These are phyloP conservation scores for Acorus gramineus DNA, from an alignment of 106 monocot species.

Conservation along the genomic window DNA sequence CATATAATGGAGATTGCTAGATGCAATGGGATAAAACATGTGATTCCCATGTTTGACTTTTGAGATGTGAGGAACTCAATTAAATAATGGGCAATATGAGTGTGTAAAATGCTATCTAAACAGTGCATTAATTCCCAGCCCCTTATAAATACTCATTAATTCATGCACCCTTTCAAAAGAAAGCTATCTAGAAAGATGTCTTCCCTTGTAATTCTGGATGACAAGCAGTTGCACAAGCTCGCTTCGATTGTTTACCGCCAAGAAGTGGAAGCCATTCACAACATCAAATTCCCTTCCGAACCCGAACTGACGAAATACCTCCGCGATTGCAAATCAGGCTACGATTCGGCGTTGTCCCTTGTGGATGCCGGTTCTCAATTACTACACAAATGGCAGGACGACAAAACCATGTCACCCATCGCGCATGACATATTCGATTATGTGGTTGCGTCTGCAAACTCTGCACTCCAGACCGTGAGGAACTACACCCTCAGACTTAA, in stretches of 20 bases:
- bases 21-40: too few species aligned
- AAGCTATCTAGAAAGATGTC: too few species aligned
- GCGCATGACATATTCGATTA: not conserved
- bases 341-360: not conserved
- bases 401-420: not conserved
- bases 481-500: conserved; percentile 1
- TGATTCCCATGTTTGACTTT: too few species aligned
- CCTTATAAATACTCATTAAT: too few species aligned
- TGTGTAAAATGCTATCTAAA: too few species aligned
- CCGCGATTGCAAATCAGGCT: not conserved
- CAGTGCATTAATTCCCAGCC: too few species aligned
- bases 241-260: not conserved
- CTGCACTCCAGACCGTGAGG: not conserved
- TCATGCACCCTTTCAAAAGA: too few species aligned
- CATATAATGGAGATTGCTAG: too few species aligned
- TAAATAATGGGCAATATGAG: too few species aligned
- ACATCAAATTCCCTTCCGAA: not conserved
- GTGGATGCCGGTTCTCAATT: not conserved
- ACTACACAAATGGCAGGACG: not conserved
- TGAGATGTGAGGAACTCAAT: too few species aligned
- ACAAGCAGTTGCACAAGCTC: not conserved
- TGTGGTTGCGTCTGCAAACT: not conserved
- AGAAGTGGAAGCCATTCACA: conserved; percentile 2
- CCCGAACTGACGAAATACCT: not conserved
- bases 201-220: too few species aligned